Evolutionary conservation across 495 filamentous ascomycete genomes (phyloP).

Genomic region (Cercophora newfieldiana): DNA sequence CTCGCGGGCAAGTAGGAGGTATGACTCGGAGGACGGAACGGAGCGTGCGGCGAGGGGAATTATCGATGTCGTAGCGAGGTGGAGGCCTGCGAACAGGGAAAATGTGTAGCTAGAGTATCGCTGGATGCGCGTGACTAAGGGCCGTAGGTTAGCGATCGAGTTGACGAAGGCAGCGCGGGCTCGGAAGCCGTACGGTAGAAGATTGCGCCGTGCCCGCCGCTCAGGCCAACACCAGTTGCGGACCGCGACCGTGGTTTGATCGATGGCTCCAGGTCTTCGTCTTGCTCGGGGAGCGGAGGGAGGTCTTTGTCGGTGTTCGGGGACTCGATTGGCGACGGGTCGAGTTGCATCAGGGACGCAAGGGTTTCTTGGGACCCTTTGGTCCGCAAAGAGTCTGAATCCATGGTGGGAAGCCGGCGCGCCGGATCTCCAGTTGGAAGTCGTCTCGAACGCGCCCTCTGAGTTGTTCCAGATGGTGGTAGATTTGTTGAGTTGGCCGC

Average conservation of each 20-base stretch:
- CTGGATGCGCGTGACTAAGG: conserved; percentile 73
- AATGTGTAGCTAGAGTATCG: conserved; percentile 88
- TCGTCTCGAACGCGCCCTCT: neutral
- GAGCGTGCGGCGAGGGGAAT: conserved; percentile 63
- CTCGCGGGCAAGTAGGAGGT: conserved; percentile 65
- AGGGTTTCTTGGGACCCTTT: conserved; percentile 54
- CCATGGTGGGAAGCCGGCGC: conserved; percentile 27
- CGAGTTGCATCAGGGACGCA: conserved; percentile 71
- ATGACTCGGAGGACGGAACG: conserved; percentile 57
- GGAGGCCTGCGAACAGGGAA: conserved; percentile 71
- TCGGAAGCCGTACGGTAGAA: conserved; percentile 56
- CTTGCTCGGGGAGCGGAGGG: conserved; percentile 41
- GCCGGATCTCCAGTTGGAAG: conserved; percentile 12
- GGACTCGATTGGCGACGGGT: conserved; percentile 77
- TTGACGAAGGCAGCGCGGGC: conserved; percentile 14
- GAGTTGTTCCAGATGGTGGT: neutral
- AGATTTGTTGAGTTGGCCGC: conserved; percentile 17
- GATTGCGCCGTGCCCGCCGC: conserved; percentile 56
- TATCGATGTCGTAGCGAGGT: conserved; percentile 77
- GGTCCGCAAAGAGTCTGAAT: conserved; percentile 27
- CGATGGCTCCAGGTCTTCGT: conserved; percentile 22
- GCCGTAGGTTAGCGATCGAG: conserved; percentile 3
- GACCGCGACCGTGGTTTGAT: conserved; percentile 21
- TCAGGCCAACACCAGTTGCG: conserved; percentile 51
- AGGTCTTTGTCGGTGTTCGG: conserved; percentile 60